Conservation (phyloP, 2,329 filamentous ascomycete genomes). For the Coniochaeta hoffmannii region DNA sequence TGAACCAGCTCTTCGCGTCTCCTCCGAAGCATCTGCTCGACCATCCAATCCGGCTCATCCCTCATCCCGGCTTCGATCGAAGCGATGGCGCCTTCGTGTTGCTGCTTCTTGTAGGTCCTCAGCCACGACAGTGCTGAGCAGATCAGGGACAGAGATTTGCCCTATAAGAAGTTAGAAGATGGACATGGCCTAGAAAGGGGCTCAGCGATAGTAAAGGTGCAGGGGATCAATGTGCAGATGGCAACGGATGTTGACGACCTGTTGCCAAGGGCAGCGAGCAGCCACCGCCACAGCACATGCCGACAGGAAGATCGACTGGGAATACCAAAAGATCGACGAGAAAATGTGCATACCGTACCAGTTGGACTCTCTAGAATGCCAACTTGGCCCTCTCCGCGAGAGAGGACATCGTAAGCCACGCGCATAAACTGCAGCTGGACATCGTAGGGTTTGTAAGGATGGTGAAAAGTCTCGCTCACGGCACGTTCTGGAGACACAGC, state of each 20-base stretch:
- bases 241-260: no score
- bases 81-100: conserved; percentile 45
- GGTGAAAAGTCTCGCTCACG: conserved; percentile 58
- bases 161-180: conserved; percentile 32
- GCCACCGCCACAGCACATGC: not conserved
- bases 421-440: conserved; percentile 88
- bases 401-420: conserved; percentile 69
- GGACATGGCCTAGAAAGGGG: not conserved
- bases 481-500: not conserved
- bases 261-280: not conserved
- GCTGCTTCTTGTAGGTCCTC: conserved; percentile 64
- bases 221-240: no score
- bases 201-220: not conserved
- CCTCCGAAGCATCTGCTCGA: conserved; percentile 65
- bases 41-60: conserved; percentile 78
- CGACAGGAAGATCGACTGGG: not conserved
- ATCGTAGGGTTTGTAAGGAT: conserved; percentile 80
- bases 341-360: conserved; percentile 48
- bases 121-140: conserved; percentile 87
- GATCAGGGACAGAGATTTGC: conserved; percentile 87
- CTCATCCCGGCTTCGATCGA: conserved; percentile 36
- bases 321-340: not conserved
- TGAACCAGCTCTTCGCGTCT: conserved; percentile 59
- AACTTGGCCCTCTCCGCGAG: conserved; percentile 62
- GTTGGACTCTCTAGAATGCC: conserved; percentile 93